phyloP scores from a whole-genome alignment of 2,329 filamentous ascomycete species.

The Gnomoniopsis sp. region DNA sequence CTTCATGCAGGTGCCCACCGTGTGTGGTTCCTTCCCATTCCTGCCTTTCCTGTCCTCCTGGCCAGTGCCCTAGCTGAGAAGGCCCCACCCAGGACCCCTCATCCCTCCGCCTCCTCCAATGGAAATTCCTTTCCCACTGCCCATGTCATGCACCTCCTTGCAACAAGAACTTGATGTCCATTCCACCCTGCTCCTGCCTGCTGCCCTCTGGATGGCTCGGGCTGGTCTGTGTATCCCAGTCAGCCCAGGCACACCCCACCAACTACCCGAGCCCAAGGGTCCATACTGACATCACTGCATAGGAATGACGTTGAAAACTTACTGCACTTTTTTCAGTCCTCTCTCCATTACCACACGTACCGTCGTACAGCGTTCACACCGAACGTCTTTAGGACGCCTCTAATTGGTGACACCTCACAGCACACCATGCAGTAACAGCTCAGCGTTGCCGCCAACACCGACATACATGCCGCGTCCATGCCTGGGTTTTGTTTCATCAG shows the following conservation, averaged over 20 bases:
- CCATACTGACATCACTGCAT: neutral
- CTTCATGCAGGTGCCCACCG: neutral
- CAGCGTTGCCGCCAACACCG: neutral
- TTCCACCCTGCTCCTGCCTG: no score
- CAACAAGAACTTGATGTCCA: no score
- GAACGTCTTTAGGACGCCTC: neutral
- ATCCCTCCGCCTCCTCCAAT: neutral
- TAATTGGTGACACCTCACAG: neutral
- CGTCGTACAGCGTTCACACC: no score
- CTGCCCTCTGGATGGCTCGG: no score
- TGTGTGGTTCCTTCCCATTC: no score
- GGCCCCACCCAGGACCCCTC: neutral
- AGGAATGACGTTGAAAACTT: neutral
- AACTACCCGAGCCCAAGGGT: neutral
- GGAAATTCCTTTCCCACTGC: neutral
- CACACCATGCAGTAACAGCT: neutral
- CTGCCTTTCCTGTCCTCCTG: neutral
- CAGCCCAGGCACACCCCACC: neutral
- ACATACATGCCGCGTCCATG: neutral
- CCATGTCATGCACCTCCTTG: neutral
- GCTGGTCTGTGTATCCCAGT: no score
- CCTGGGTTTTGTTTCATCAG: neutral
- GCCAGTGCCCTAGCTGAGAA: neutral
- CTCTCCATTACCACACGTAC: no score
- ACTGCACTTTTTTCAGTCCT: no score